phyloP scores from a whole-genome alignment of 2,329 filamentous ascomycete species.

The Sporothrix pseudoabietina region DNA sequence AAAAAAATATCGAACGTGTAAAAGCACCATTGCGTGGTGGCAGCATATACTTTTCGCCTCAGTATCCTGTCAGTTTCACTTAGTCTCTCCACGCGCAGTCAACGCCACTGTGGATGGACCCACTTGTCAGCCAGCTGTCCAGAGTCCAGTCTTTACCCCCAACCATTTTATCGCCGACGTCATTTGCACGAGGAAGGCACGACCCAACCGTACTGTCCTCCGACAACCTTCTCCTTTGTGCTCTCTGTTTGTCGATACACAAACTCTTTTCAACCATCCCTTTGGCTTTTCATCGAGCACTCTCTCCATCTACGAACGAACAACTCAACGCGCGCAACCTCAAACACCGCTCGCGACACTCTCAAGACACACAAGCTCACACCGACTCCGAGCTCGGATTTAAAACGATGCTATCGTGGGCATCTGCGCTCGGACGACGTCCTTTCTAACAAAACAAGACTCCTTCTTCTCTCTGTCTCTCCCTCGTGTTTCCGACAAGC shows the following conservation, averaged over 20 bases:
- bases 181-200: conserved; percentile 19
- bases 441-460: not conserved
- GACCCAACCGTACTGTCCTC: not conserved
- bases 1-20: not conserved
- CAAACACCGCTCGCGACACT: not conserved
- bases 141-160: not conserved
- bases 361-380: not conserved
- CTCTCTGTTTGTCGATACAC: not conserved
- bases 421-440: not conserved
- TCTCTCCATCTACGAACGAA: not conserved
- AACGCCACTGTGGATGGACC: not conserved
- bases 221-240: not conserved
- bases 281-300: not conserved
- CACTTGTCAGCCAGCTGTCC: conserved; percentile 7
- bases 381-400: not conserved
- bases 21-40: not conserved
- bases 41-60: not conserved
- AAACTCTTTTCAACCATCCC: not conserved
- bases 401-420: not conserved
- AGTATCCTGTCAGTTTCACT: not conserved
- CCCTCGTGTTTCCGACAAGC: not conserved
- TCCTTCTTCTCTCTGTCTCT: not conserved
- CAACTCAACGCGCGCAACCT: not conserved
- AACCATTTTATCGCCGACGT: conserved; percentile 25
- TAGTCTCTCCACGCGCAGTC: not conserved